Conservation (phyloP, 768 basidiomycete species). For the Boletus edulis region DNA sequence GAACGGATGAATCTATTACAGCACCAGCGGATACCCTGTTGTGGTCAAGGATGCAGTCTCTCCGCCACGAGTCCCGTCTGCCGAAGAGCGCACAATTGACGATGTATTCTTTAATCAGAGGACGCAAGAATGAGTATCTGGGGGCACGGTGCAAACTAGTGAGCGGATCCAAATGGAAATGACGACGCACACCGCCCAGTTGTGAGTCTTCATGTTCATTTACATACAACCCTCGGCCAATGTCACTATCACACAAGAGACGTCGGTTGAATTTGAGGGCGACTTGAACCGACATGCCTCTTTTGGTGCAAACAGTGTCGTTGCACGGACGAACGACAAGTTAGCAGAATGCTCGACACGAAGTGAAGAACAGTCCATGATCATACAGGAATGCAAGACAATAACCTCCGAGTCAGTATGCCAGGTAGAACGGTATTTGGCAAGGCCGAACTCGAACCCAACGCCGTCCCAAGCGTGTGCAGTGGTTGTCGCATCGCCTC, state of each 20-base stretch:
- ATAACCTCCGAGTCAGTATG: not conserved
- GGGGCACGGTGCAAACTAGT: not conserved
- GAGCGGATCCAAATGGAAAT: not conserved
- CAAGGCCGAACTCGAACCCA: not conserved
- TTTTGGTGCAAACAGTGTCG: not conserved
- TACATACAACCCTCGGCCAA: not conserved
- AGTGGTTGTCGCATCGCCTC: not conserved
- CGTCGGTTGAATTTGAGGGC: not conserved
- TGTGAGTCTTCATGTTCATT: slow-evolving; percentile 1
- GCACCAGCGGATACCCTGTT: not conserved
- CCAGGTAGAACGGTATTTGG: not conserved
- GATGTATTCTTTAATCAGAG: not conserved
- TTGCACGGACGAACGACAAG: not conserved
- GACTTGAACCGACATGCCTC: not conserved
- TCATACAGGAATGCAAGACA: not conserved
- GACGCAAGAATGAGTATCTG: too few species aligned
- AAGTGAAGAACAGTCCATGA: not conserved
- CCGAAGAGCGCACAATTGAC: not conserved
- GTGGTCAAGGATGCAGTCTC: not conserved
- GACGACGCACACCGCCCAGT: not conserved
- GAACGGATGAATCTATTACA: not conserved
- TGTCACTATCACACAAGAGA: not conserved
- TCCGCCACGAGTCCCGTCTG: not conserved
- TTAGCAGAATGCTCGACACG: not conserved
- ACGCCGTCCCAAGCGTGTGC: not conserved